These are phyloP conservation scores for Eucalyptus rudis DNA, from an alignment of 345 rosid genomes.

Conservation along the genomic window DNA sequence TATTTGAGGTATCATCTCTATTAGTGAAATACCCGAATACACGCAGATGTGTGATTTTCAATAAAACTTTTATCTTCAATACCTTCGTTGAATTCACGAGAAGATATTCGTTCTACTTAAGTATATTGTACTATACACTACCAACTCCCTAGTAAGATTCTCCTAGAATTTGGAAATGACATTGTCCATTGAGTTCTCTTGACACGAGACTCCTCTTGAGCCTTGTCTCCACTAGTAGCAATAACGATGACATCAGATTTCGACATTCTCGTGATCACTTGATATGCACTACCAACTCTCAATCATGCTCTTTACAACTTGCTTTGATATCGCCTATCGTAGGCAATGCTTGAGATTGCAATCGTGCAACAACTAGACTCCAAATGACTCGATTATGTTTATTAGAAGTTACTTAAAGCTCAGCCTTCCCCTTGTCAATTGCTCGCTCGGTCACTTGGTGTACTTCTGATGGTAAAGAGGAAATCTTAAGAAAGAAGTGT, in stretches of 20 bases:
- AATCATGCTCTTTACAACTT: neutral
- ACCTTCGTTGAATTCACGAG: neutral
- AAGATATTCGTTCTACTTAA: accelerated
- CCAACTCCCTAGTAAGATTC: neutral
- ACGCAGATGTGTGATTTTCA: neutral
- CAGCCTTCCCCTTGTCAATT: neutral
- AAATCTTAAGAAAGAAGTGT: neutral
- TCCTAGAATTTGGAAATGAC: too few relatives aligned
- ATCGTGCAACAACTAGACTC: neutral
- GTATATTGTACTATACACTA: neutral
- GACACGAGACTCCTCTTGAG: neutral
- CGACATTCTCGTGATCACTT: neutral
- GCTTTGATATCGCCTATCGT: neutral
- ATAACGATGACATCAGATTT: neutral
- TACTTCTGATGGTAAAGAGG: neutral
- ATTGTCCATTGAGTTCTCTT: neutral
- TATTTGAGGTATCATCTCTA: neutral
- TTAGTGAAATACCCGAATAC: neutral
- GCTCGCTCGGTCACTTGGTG: too few relatives aligned
- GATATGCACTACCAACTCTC: neutral
- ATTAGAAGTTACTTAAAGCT: neutral
- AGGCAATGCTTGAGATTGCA: neutral
- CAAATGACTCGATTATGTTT: neutral
- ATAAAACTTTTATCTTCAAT: too few relatives aligned
- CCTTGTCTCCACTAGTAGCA: neutral